phyloP scores from a whole-genome alignment of 2,329 filamentous ascomycete species.

The Epicoccum sorghinum region DNA sequence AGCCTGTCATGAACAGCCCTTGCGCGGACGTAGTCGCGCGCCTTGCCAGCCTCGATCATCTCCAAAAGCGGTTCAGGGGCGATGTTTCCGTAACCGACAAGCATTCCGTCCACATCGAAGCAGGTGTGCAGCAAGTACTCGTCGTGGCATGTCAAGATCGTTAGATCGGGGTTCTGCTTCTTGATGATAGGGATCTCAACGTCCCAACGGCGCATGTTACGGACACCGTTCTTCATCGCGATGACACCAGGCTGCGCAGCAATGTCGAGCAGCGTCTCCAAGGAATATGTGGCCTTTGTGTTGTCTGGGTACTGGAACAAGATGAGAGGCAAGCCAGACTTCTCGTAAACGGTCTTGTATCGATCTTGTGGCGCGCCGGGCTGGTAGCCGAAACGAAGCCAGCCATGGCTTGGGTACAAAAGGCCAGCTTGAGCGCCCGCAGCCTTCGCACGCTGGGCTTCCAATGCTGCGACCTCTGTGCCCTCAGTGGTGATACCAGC shows the following conservation, averaged over 20 bases:
- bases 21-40: conserved; percentile 56
- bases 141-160: conserved; percentile 60
- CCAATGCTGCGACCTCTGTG: conserved; percentile 59
- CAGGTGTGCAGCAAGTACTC: conserved; percentile 60
- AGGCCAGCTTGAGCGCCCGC: conserved; percentile 59
- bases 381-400: conserved; percentile 63
- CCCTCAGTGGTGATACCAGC: conserved; percentile 61
- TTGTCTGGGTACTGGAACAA: conserved; percentile 62
- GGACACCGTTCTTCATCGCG: conserved; percentile 64
- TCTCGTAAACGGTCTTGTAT: conserved; percentile 59
- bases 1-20: conserved; percentile 58
- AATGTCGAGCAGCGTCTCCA: conserved; percentile 61
- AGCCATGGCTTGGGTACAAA: conserved; percentile 60
- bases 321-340: conserved; percentile 57
- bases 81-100: conserved; percentile 62
- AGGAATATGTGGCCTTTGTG: conserved; percentile 60
- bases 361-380: conserved; percentile 60
- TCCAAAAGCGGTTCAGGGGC: conserved; percentile 58
- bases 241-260: conserved; percentile 60
- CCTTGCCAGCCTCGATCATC: conserved; percentile 59
- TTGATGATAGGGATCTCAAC: conserved; percentile 62
- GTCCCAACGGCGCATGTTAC: conserved; percentile 64
- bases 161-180: conserved; percentile 55
- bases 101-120: conserved; percentile 61
- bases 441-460: conserved; percentile 58